Conservation (phyloP, 805 yeast species). For the Ogataea ramenticola region DNA sequence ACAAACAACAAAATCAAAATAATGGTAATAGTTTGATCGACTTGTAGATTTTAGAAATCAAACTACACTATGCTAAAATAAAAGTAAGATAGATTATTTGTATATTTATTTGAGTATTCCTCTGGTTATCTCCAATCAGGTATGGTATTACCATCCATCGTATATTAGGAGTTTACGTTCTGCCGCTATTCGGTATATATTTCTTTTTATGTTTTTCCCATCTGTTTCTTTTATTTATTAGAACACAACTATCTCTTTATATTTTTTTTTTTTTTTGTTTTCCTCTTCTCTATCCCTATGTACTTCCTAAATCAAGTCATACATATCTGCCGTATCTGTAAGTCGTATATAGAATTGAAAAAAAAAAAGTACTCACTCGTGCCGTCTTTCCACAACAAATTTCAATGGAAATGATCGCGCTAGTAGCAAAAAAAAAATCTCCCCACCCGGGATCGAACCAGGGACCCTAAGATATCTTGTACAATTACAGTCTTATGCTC, state of each 20-base stretch:
- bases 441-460: conserved; percentile 27
- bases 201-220: no score
- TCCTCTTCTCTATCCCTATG: background rate
- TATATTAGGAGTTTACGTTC: no score
- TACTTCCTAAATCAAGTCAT: no score
- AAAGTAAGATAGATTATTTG: background rate
- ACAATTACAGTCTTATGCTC: conserved; percentile 21
- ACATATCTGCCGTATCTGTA: no score
- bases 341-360: no score
- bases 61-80: background rate
- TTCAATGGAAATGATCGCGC: no score
- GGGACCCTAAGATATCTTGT: conserved; percentile 24
- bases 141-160: background rate
- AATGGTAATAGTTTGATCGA: conserved; percentile 24
- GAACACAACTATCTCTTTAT: background rate
- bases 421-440: conserved; percentile 8
- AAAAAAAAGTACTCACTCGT: no score
- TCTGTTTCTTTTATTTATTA: no score
- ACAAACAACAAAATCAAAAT: conserved; percentile 13
- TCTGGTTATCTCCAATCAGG: no score
- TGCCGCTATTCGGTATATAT: no score
- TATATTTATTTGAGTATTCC: no score
- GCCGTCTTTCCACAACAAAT: no score
- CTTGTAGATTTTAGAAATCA: conserved; percentile 6
- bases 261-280: background rate